Evolutionary conservation across 768 basidiomycete genomes (phyloP).

Genomic region (Phaeotremella fagi): DNA sequence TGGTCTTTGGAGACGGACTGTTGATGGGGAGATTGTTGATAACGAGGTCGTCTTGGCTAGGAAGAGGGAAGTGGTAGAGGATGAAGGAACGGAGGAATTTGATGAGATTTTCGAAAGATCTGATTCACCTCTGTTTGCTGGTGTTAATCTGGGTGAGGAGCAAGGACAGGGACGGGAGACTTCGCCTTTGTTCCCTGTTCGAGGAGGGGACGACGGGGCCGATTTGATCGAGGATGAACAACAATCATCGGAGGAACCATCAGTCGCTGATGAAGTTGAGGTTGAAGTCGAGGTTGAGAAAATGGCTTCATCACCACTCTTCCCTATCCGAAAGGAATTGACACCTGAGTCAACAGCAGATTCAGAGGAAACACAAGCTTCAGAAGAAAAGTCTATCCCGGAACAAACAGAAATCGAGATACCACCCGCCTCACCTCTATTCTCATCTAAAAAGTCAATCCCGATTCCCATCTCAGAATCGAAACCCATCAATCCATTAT

Average conservation of each 20-base stretch:
- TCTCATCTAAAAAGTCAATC: too few relatives aligned
- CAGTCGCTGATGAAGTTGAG: background rate
- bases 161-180: background rate
- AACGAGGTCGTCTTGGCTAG: background rate
- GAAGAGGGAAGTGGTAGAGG: background rate
- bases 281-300: background rate
- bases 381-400: too few relatives aligned
- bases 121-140: background rate
- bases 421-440: too few relatives aligned
- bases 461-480: too few relatives aligned
- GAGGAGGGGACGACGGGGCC: background rate
- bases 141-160: background rate
- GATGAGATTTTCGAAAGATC: background rate
- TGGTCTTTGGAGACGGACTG: conserved; percentile 11
- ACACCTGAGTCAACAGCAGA: background rate
- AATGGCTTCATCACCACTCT: background rate
- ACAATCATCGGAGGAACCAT: too few relatives aligned
- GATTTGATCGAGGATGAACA: background rate
- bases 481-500: conserved; percentile 1
- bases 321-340: background rate
- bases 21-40: conserved; percentile 4
- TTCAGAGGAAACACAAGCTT: too few relatives aligned
- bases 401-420: too few relatives aligned
- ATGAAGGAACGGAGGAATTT: background rate
- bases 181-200: background rate